These are phyloP conservation scores for Cryomyces minteri DNA, from an alignment of 495 filamentous ascomycete genomes.

Conservation along the genomic window DNA sequence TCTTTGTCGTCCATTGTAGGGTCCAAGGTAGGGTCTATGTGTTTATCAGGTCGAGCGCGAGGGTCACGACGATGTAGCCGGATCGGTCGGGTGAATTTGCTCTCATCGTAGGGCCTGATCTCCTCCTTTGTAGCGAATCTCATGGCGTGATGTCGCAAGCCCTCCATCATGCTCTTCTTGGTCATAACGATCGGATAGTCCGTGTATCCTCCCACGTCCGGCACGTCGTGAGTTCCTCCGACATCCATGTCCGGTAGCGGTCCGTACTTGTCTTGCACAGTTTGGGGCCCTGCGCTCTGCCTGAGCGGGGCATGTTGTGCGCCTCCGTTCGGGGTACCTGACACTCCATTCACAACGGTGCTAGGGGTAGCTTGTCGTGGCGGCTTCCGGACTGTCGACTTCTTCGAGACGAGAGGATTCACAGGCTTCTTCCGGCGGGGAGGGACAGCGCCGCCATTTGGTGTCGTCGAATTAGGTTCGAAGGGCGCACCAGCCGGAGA, in stretches of 20 bases:
- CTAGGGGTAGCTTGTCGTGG: slow-evolving; percentile 7
- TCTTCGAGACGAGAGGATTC: slow-evolving; percentile 56
- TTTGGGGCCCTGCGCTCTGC: neutral
- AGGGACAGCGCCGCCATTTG: slow-evolving; percentile 17
- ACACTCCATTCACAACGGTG: neutral
- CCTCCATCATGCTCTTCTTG: slow-evolving; percentile 60
- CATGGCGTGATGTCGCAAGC: slow-evolving; percentile 72
- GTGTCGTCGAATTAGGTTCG: slow-evolving; percentile 17
- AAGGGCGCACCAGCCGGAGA: slow-evolving; percentile 31
- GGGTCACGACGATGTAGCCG: slow-evolving; percentile 79
- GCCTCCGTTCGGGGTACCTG: neutral
- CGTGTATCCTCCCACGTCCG: slow-evolving; percentile 24
- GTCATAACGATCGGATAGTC: slow-evolving; percentile 67
- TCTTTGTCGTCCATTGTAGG: slow-evolving; percentile 43
- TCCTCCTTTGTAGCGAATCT: slow-evolving; percentile 27
- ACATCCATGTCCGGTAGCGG: neutral
- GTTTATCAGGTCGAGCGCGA: slow-evolving; percentile 38
- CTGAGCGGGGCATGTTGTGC: neutral
- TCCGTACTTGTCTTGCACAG: neutral
- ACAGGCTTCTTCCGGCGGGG: slow-evolving; percentile 30
- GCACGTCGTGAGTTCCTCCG: neutral
- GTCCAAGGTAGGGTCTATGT: slow-evolving; percentile 24
- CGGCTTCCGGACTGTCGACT: slow-evolving; percentile 10
- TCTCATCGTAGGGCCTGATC: slow-evolving; percentile 48
- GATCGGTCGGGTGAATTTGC: slow-evolving; percentile 74